Evolutionary conservation across 2,329 filamentous ascomycete genomes (phyloP).

Genomic region (Monosporascus sp.): DNA sequence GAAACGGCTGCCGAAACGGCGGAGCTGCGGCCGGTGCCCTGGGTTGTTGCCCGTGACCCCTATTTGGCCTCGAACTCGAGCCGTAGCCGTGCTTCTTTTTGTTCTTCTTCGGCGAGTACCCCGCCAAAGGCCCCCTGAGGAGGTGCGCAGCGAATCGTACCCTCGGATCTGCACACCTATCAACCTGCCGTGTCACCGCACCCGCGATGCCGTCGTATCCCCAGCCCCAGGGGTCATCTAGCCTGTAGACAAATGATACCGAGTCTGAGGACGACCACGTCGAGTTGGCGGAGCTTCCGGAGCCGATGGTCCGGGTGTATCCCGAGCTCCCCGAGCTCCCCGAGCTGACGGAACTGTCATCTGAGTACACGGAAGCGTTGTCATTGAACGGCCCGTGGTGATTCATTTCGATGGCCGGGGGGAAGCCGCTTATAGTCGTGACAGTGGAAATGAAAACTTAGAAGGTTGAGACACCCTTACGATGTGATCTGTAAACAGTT

Average conservation of each 20-base stretch:
- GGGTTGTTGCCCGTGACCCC: no score
- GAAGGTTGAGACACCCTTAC: no score
- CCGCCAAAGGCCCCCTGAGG: slow-evolving; percentile 25
- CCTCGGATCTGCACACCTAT: slow-evolving; percentile 17
- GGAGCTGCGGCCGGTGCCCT: neutral
- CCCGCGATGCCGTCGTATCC: slow-evolving; percentile 21
- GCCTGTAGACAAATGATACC: slow-evolving; percentile 23
- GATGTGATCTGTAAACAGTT: neutral
- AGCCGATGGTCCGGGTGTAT: slow-evolving; percentile 3
- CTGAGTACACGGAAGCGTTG: neutral
- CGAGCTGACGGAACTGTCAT: slow-evolving; percentile 15
- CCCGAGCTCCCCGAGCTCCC: slow-evolving; percentile 8
- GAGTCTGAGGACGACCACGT: slow-evolving; percentile 23
- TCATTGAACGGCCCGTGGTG: neutral
- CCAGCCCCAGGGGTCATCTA: slow-evolving; percentile 17
- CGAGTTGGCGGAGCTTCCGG: slow-evolving; percentile 14
- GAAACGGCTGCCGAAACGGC: neutral
- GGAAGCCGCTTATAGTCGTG: neutral
- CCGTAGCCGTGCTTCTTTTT: slow-evolving; percentile 11
- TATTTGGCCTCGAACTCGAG: no score
- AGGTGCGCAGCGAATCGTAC: slow-evolving; percentile 23
- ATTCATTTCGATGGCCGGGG: neutral
- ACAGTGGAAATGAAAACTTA: no score
- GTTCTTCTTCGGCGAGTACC: slow-evolving; percentile 9
- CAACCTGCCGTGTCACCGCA: slow-evolving; percentile 22